Percentiles rank a stretch among this genome's conserved stretches.
phyloP scores from a whole-genome alignment of 208 protist genomes.

The Leishmania mexicana region DNA sequence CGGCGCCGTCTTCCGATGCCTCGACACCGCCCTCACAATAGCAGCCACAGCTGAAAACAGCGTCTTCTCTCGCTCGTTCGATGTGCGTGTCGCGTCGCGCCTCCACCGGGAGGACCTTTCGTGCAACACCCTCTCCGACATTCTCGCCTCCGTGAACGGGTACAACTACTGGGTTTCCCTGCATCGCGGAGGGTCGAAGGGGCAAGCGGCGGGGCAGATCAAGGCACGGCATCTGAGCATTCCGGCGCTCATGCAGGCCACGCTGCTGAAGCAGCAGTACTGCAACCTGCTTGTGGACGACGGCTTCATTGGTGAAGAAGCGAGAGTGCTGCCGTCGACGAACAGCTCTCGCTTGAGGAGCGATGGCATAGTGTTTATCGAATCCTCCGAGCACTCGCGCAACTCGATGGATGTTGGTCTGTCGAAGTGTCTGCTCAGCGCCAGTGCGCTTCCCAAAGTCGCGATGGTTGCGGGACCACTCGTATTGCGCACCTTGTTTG shows the following conservation, averaged over 20 bases:
- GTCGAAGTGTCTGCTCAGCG: slow-evolving; percentile 67
- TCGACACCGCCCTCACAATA: slow-evolving; percentile 95
- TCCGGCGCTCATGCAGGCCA: slow-evolving; percentile 53
- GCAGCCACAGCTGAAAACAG: slow-evolving; percentile 69
- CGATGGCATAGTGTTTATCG: slow-evolving; percentile 56
- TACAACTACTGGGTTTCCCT: slow-evolving; percentile 90
- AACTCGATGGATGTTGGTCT: slow-evolving; percentile 67
- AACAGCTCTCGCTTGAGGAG: background rate
- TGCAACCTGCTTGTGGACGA: slow-evolving; percentile 56
- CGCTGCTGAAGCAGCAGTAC: slow-evolving; percentile 79
- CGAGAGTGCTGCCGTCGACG: background rate
- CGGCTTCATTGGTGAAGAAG: slow-evolving; percentile 44
- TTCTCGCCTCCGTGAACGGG: slow-evolving; percentile 83
- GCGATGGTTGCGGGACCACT: slow-evolving; percentile 50
- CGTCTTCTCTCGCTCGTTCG: slow-evolving; percentile 64
- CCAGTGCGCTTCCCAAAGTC: slow-evolving; percentile 69
- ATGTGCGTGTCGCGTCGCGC: slow-evolving; percentile 55
- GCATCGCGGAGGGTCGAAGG: slow-evolving; percentile 38
- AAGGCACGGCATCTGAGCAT: slow-evolving; percentile 67
- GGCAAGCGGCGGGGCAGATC: slow-evolving; percentile 43
- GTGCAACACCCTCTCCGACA: slow-evolving; percentile 77
- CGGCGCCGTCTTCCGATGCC: slow-evolving; percentile 88
- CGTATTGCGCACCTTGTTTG: slow-evolving; percentile 57
- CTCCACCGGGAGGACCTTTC: slow-evolving; percentile 82
- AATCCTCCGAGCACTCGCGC: slow-evolving; percentile 55